Conservation (phyloP, 345 rosid species). For the Balakata baccata region DNA sequence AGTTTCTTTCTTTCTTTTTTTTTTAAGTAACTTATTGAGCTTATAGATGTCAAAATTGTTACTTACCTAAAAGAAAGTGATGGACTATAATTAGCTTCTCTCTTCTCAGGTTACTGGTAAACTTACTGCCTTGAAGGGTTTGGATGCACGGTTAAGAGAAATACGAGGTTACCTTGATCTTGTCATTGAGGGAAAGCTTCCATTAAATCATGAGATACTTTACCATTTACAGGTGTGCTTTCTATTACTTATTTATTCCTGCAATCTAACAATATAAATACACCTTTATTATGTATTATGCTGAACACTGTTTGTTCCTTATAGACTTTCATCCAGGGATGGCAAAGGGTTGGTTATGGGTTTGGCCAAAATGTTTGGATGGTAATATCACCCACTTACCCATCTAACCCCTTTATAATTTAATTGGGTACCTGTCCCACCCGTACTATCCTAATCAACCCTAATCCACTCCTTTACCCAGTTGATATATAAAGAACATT, state of each 20-base stretch:
- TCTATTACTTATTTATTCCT: not conserved
- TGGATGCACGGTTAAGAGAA: slow-evolving; percentile 79
- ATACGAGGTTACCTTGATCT: slow-evolving; percentile 70
- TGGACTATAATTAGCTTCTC: not conserved
- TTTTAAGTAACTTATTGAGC: not conserved
- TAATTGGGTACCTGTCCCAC: too few relatives aligned
- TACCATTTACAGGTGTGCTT: slow-evolving; percentile 74
- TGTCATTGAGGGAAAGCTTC: slow-evolving; percentile 69
- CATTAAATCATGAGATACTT: slow-evolving; percentile 75
- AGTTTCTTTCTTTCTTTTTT: not conserved
- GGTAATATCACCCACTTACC: too few relatives aligned
- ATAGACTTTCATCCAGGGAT: too few relatives aligned
- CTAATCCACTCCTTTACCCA: too few relatives aligned
- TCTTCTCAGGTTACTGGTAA: slow-evolving; percentile 61
- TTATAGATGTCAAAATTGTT: not conserved
- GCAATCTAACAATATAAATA: not conserved
- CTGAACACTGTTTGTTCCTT: not conserved
- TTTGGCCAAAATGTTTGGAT: too few relatives aligned
- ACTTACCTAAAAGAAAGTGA: not conserved
- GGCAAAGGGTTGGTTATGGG: too few relatives aligned
- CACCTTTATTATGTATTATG: not conserved
- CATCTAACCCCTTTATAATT: too few relatives aligned
- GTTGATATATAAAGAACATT: too few relatives aligned
- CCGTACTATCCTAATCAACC: too few relatives aligned
- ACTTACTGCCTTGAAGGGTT: slow-evolving; percentile 73